Evolutionary conservation across 768 basidiomycete genomes (phyloP), one percentile per base, ranked within the genome.

Genomic region (Brasilioporus rufonigricans): DNA sequence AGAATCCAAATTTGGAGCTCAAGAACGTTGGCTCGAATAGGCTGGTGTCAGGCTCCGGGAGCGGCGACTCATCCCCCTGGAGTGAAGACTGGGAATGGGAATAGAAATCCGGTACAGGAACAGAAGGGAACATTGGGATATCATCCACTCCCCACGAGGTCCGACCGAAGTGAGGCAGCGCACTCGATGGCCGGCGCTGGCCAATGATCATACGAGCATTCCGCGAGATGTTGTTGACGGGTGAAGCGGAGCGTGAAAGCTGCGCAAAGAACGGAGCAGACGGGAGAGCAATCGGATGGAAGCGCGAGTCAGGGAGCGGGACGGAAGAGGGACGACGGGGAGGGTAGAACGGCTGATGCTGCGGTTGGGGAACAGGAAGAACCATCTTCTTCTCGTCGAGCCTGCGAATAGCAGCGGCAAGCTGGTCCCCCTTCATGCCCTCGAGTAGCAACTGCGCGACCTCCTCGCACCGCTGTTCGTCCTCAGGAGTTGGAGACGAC

Each of bases 391-490:
- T 49, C 44, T 64, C 59, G 41, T 87, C 85, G 12, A 85, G 73
- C 55, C 68, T 66, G n/a, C 80, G 76, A 16, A 87, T 77, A 1
- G 84, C 85, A 44, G 74, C 77, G 0, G 83, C 84, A 31, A 88
- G 80, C 59, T 85, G 79, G 27, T 84, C 82, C 36, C 86, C 86
- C 65, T 86, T 87, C 70, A 83, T 87, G 3, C 87, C 87, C 41
- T 83, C 80, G 2, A 89, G 75, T 0, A 88, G 72, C 8, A 88
- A 69, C 55, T 80, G 78, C 0, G 86, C 84, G 14, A 88, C 83
- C 46, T 82, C 80, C 52, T 86, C 76, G 39, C 69, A 71, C 1
- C 73, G 69, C 2, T 64, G 59, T 26, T 72, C 70, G 21, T 73
- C 68, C 43, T 68, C 65, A 16, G 61, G 58, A 0, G 63, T 61